These are phyloP conservation scores for Penicillium sp. DNA, from an alignment of 2,329 filamentous ascomycete species.

Conservation along the genomic window DNA sequence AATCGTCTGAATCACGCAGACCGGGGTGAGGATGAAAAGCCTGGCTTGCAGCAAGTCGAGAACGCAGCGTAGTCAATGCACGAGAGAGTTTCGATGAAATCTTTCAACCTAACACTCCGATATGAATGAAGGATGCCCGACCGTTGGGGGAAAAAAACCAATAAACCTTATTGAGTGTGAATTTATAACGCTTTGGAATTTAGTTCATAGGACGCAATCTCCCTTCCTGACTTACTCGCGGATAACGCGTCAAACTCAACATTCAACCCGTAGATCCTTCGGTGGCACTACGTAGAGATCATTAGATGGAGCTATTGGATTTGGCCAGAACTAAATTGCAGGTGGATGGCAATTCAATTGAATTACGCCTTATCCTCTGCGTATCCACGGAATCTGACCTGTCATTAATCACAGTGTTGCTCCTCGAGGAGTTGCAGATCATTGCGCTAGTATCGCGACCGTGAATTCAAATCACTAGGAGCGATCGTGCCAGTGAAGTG, in stretches of 20 bases:
- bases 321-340: background rate
- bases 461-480: background rate
- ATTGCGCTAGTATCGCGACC: background rate
- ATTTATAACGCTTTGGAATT: background rate
- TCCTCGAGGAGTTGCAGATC: background rate
- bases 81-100: background rate
- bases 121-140: background rate
- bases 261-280: background rate
- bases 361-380: too few species aligned
- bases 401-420: background rate
- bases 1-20: background rate
- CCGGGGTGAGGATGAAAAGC: background rate
- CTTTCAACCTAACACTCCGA: too few species aligned
- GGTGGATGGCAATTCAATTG: background rate
- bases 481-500: background rate
- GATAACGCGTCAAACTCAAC: background rate
- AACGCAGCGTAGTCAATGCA: background rate
- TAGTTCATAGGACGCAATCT: background rate
- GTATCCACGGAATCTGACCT: constrained; percentile 10
- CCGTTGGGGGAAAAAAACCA: background rate
- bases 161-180: background rate
- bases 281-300: background rate
- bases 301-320: background rate
- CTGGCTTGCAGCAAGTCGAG: background rate
- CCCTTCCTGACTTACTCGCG: background rate